These are phyloP conservation scores for Penicillium verhagenii DNA, from an alignment of 495 filamentous ascomycete genomes.

Conservation along the genomic window DNA sequence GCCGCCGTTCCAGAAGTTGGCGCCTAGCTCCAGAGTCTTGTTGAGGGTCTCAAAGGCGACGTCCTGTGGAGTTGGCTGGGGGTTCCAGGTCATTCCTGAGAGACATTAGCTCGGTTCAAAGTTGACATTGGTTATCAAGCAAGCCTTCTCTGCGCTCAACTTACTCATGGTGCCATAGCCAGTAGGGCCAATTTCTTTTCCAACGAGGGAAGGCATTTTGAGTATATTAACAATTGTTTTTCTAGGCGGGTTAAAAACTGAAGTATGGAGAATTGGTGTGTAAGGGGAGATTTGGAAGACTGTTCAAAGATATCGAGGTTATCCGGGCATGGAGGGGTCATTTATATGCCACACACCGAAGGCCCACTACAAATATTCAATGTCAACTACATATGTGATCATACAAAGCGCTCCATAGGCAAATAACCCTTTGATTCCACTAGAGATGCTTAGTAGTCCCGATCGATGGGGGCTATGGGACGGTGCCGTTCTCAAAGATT, in stretches of 20 bases:
- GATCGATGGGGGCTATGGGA: not conserved
- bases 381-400: too few species aligned
- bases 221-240: not conserved
- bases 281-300: not conserved
- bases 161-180: constrained; percentile 51
- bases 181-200: constrained; percentile 45
- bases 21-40: constrained; percentile 61
- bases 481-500: not conserved
- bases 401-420: too few species aligned
- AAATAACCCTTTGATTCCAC: not conserved
- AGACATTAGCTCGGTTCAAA: not conserved
- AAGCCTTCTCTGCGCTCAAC: not conserved
- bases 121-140: too few species aligned
- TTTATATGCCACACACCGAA: not conserved
- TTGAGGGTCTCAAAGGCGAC: constrained; percentile 68
- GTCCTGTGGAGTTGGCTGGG: constrained; percentile 53
- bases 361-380: too few species aligned
- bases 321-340: not conserved
- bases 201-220: constrained; percentile 41
- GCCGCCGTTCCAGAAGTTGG: constrained; percentile 78
- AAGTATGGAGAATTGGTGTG: not conserved
- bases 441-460: not conserved
- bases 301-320: not conserved
- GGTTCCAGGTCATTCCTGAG: constrained; percentile 73
- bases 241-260: too few species aligned